These are phyloP conservation scores for Multifurca ochricompacta DNA, from an alignment of 768 basidiomycete species.

Conservation along the genomic window DNA sequence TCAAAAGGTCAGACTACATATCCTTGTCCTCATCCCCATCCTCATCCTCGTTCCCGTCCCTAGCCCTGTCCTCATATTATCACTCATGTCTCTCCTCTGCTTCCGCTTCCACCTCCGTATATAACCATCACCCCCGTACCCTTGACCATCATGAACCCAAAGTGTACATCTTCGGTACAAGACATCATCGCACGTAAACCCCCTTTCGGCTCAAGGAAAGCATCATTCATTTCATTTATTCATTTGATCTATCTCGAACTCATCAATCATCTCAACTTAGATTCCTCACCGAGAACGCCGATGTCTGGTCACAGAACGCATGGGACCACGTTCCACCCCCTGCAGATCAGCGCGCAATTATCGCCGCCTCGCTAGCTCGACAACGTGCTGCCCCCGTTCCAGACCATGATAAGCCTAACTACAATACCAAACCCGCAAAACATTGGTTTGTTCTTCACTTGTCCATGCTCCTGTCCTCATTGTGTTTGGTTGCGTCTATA, in stretches of 20 bases:
- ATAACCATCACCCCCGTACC: background rate
- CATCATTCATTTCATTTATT: slow-evolving; percentile 5
- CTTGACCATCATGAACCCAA: slow-evolving; percentile 23
- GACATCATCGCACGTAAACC: slow-evolving; percentile 48
- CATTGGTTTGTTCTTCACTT: slow-evolving; percentile 47
- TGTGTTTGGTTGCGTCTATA: slow-evolving; percentile 33
- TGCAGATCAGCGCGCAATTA: slow-evolving; percentile 68
- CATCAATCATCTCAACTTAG: slow-evolving; percentile 29
- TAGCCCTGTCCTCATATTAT: too few species aligned
- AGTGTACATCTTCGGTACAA: slow-evolving; percentile 55
- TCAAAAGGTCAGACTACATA: too few species aligned
- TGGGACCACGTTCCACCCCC: slow-evolving; percentile 90
- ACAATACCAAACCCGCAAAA: slow-evolving; percentile 64
- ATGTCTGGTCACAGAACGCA: slow-evolving; percentile 82
- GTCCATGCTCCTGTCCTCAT: background rate
- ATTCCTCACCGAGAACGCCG: slow-evolving; percentile 59
- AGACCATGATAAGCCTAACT: slow-evolving; percentile 58
- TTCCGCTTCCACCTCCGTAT: background rate
- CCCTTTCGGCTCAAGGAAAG: slow-evolving; percentile 64
- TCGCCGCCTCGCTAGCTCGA: slow-evolving; percentile 57
- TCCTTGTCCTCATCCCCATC: too few species aligned
- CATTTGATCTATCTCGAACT: background rate
- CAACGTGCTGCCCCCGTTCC: slow-evolving; percentile 72
- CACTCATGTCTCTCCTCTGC: too few species aligned
- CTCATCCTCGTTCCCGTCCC: too few species aligned